phyloP scores from a whole-genome alignment of 441 rosid species.

The Erodium trifolium region DNA sequence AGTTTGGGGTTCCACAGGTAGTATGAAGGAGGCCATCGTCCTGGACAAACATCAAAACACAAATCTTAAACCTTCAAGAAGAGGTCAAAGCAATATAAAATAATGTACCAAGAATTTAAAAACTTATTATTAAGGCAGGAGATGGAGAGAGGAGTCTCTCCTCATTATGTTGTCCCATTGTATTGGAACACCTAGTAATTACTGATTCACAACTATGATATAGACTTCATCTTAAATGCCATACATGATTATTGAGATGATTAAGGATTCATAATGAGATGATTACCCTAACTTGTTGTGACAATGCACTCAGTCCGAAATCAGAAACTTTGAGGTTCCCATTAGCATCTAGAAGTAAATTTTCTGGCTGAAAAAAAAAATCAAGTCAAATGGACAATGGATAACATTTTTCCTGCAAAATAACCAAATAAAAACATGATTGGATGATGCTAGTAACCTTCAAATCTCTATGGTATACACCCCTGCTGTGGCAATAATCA shows the following conservation, averaged over 20 bases:
- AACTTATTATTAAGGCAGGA: no score
- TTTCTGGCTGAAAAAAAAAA: constrained; percentile 64
- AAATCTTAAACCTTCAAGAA: constrained; percentile 7
- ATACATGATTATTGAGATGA: neutral
- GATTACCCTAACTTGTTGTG: constrained; percentile 91
- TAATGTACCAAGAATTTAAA: no score
- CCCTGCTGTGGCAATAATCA: constrained; percentile 95
- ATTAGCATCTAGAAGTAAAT: constrained; percentile 62
- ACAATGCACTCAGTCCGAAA: constrained; percentile 93
- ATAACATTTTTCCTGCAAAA: neutral
- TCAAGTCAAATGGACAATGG: constrained; percentile 12
- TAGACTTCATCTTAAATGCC: neutral
- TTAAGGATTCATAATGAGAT: constrained; percentile 25
- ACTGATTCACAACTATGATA: no score
- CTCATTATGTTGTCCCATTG: no score
- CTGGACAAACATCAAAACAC: constrained; percentile 33
- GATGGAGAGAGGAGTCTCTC: no score
- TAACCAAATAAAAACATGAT: neutral
- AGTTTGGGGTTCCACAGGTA: constrained; percentile 95
- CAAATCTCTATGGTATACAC: constrained; percentile 89
- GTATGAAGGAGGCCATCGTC: constrained; percentile 96
- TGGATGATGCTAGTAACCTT: constrained; percentile 40
- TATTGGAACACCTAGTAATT: no score
- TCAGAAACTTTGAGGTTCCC: constrained; percentile 95
- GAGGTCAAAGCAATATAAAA: neutral